phyloP scores from a whole-genome alignment of 306 rosid species.

The Casuarina equisetifolia region DNA sequence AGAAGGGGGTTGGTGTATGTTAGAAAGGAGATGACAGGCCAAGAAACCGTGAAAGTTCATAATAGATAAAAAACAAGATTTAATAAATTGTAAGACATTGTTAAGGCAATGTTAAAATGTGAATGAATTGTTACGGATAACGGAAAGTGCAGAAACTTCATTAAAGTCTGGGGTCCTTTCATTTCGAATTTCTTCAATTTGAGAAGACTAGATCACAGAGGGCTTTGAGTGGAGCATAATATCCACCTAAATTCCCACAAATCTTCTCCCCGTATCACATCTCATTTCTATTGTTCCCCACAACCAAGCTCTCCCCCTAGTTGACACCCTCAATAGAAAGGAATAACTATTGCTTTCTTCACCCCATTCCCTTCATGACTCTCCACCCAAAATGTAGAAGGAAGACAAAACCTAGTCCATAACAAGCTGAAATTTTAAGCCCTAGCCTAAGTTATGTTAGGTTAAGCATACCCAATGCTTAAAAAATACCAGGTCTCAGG shows the following conservation, averaged over 20 bases:
- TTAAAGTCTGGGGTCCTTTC: neutral
- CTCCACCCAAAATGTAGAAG: neutral
- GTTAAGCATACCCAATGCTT: neutral
- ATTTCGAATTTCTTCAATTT: neutral
- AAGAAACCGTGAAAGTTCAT: neutral
- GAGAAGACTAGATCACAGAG: neutral
- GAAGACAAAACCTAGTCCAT: neutral
- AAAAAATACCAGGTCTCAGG: constrained; percentile 1
- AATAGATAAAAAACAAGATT: neutral
- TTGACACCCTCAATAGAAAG: no score
- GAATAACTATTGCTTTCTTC: constrained; percentile 1
- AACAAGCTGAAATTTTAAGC: neutral
- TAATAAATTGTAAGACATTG: neutral
- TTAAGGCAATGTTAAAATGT: neutral
- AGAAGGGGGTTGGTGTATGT: neutral
- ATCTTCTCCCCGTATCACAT: neutral
- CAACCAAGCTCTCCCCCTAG: no score
- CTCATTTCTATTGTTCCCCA: no score
- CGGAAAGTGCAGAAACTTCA: neutral
- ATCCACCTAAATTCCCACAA: neutral
- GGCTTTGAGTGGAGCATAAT: neutral
- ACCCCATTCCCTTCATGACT: neutral
- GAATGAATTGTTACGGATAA: neutral
- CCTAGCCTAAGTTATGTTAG: neutral
- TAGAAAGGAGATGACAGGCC: neutral